Evolutionary conservation across 805 yeast genomes (phyloP), one percentile per base, ranked within the genome.

Genomic region (Clavispora carvajalis): DNA sequence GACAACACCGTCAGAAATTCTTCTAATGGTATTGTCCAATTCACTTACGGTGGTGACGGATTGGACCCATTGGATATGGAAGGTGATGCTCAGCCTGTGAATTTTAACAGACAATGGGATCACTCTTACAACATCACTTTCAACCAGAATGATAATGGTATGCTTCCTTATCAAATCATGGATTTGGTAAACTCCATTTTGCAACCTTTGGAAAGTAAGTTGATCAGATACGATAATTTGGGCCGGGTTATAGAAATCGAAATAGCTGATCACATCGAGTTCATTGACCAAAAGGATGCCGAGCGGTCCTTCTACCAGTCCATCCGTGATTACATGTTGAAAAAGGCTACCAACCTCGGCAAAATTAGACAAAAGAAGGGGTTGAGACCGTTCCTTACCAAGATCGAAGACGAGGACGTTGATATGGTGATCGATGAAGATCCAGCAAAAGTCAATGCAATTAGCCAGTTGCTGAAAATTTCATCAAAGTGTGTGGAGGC

Each of bases 61-160:
- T 75, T 93, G 48, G 99, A 93, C 71, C 99, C 99, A 3, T 74
- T 87, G 58, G 97, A 91, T 65, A 93, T 93, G 99, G 99, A 95
- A 67, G 99, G 99, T 52, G 96, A 95, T 63, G 96, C 98, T 1
- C 79, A 73, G 54, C 99, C 99, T 0, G 99, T 93, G 25, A 89
- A 95, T 60, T 91, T 93, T 60, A 73, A 72, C 41, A 80, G 97
- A 58, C 87, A 95, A 18, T 93, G 99, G 99, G 89, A 82, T 47
- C 99, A 93, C 61, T 82, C 96, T 6, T 73, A 65, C 52, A 83
- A 85, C 63, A 68, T 87, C 41, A 85, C 95, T 1, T 80, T 79
- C 47, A 67, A 76, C 51, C 66, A 70, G 36, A 44, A 65, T 0
- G 88, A 77, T 13, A 51, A 53, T 22, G 77, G 84, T 3, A 62